phyloP scores from a whole-genome alignment of 2,329 filamentous ascomycete species.

The Reticulascus tulasneorum region DNA sequence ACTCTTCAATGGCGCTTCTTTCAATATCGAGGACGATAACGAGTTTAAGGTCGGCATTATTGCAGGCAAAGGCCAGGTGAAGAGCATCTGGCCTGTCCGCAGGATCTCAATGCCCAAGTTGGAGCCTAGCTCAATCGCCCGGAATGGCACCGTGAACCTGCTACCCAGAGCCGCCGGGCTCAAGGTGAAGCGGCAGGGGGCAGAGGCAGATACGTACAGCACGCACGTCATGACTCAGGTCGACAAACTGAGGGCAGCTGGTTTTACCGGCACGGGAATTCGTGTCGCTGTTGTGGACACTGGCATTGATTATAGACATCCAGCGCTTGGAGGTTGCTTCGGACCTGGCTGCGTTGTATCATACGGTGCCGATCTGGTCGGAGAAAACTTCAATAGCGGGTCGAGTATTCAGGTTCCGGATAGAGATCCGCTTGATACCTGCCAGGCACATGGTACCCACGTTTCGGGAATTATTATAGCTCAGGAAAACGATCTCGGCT shows the following conservation, averaged over 20 bases:
- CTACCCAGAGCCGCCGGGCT: neutral
- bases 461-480: conserved; percentile 43
- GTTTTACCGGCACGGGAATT: conserved; percentile 39
- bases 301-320: conserved; percentile 44
- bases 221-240: conserved; percentile 28
- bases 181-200: neutral
- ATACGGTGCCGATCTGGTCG: conserved; percentile 43
- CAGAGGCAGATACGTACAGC: neutral
- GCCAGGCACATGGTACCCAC: conserved; percentile 39
- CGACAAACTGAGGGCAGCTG: conserved; percentile 34
- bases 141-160: conserved; percentile 10
- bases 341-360: conserved; percentile 43
- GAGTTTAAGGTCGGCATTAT: conserved; percentile 19
- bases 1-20: conserved; percentile 19
- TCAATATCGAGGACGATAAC: conserved; percentile 19
- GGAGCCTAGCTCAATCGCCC: conserved; percentile 5
- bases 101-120: conserved; percentile 13
- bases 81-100: conserved; percentile 23
- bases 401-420: conserved; percentile 28
- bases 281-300: conserved; percentile 37
- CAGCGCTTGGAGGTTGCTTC: conserved; percentile 49
- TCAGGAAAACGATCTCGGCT: conserved; percentile 28
- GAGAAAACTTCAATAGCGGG: conserved; percentile 29
- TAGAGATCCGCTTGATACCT: conserved; percentile 34
- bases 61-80: conserved; percentile 17